These are phyloP conservation scores for Salix dunnii DNA, from an alignment of 345 rosid genomes.

Conservation along the genomic window DNA sequence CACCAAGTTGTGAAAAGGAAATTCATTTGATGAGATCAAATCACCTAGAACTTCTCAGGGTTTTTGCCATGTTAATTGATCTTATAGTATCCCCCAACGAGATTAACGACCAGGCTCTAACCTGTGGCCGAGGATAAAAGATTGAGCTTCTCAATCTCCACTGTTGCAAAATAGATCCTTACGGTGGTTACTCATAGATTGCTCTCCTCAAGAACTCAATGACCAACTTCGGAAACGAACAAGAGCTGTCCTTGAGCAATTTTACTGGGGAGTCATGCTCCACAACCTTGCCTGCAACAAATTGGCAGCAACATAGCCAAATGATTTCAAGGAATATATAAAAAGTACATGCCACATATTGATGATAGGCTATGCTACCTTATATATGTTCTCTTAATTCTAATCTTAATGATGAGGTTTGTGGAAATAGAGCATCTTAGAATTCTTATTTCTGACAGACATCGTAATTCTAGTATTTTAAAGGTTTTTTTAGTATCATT, in stretches of 20 bases:
- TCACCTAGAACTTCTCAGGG: neutral
- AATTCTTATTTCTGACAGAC: too few species aligned
- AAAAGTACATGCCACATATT: neutral
- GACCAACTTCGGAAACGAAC: constrained; percentile 64
- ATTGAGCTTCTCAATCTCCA: neutral
- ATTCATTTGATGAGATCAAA: neutral
- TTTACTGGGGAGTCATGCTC: constrained; percentile 41
- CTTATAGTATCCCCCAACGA: neutral
- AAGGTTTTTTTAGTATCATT: too few species aligned
- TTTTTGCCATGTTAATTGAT: neutral
- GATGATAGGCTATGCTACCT: neutral
- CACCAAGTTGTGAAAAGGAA: neutral
- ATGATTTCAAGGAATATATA: neutral
- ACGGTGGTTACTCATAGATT: constrained; percentile 23
- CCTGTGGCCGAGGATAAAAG: neutral
- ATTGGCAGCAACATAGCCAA: neutral
- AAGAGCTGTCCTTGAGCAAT: constrained; percentile 54
- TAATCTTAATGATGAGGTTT: neutral
- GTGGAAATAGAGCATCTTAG: too few species aligned
- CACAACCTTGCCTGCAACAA: constrained; percentile 40
- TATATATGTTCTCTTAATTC: neutral
- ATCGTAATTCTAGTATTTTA: too few species aligned
- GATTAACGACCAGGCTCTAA: neutral
- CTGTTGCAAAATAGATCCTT: constrained; percentile 9
- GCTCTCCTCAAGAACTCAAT: constrained; percentile 56